Base-by-base conservation (phyloP, 2,329 filamentous ascomycete genomes). In the Hypoxylon sp. region DNA sequence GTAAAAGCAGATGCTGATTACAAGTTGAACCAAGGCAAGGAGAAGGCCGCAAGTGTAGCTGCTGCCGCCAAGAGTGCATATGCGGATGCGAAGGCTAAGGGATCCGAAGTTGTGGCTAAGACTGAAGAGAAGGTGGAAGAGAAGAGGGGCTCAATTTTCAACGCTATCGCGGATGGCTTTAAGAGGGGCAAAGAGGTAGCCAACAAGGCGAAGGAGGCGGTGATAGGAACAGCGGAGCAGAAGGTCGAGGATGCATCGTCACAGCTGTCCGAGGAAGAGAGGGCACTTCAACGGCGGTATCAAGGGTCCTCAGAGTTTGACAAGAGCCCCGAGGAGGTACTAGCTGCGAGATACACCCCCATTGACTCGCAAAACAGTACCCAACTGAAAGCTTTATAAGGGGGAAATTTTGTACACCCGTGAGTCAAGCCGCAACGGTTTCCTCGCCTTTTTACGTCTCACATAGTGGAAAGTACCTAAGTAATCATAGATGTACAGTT, bases 221-320 rank as follows among this genome's bases (percentile, higher is more conserved):
- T 60, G 0, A 76, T 79, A 5, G 75, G 77, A 4, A 62, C 76
- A 5, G 79, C 79, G 0, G 79, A 81, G 65, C 75, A 80, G 53
- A 81, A 80, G 73, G 68, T 78, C 7, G 77, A 78, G 48, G 67
- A 75, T 49, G 43, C 80, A 55, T 72, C 81, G 3, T 77, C 83
- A 2, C 80, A 85, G 19, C 57, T 63, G 14, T 81, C 88, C 73
- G 82, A 81, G 49, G 84, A 86, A 19, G 82, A 86, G 67, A 84
- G 89, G 74, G 80, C 83, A 45, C 77, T 90, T 57, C 82, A 80
- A 52, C 85, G 89, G 75, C 80, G 87, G 72, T 90, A 90, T 73
- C 61, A 75, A 52, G 62, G 63, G 6, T 52, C 61, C 17, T 82
- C 76, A 71, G 83, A 83, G 0, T 76, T 86, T 65, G 81, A 79